Base-by-base conservation (phyloP, 176 grass and related monocot species). In the Olyra latifolia region DNA sequence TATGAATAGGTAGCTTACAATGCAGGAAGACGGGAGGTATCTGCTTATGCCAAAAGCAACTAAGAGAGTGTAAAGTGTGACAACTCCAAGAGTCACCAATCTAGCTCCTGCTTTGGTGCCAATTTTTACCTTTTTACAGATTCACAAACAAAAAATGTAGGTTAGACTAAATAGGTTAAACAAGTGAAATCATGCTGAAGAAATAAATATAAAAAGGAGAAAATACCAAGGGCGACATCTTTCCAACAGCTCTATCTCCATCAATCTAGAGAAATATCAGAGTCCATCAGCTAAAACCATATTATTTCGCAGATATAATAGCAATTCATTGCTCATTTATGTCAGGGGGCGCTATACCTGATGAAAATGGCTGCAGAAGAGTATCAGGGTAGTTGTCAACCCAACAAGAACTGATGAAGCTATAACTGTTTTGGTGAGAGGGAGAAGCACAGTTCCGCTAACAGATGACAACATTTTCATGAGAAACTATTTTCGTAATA, bases 321-420 rank as follows among this genome's bases (percentile, higher is more conserved):
- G 5, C 48, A 17, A 42, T 59, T 47, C 12, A 24, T 40, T 17
- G 29, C 61, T 42, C 5, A 44, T 19, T 10, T 71, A 46, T 56
- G 7, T 25, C 29, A 54, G 17, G 38, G 25, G 12, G 59, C 58
- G 22, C 40, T 56, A 25, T 75, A 98, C 95, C 90, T 98, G 95
- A 53, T 98, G 95, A 70, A 98, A 98, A 81, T 98, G 95, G 72
- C 92, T 94, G 92, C 95, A 98, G 82, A 98, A 98, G 82, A 98
- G 90, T 89, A 98, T 92, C 80, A 94, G 48, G 11, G 95, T 94
- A n/a, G 92, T 98, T 53, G 92, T 98, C 65, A 98, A 77, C 49
- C 95, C 95, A 71, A 98, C 92, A 71, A 98, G 89, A 62, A 98
- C 24, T 10, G 95, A 98, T 77, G 91, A 88, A 44, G 83, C 81